Base-by-base conservation (phyloP, 2,329 filamentous ascomycete species). In the Aspergillus fumigatiaffinis region DNA sequence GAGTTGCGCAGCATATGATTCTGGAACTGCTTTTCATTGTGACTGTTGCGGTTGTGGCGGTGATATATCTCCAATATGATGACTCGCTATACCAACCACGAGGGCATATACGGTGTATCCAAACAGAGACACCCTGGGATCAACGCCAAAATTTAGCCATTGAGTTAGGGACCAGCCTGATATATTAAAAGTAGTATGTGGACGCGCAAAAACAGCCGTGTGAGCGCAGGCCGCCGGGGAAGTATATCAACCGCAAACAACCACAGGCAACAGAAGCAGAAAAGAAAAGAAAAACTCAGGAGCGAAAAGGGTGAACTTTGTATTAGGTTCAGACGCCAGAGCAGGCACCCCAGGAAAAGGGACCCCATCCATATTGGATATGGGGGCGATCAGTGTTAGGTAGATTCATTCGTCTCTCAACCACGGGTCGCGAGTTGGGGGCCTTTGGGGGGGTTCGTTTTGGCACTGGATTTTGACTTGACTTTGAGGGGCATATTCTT, bases 11-110 rank as follows among this genome's bases (percentile, higher is more conserved):
- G 53, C 70, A 25, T 41, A 63, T 55, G 50, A 74, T 38, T 25
- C 72, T 69, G 53, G 66, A 25, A 52, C 65, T 63, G 48, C 68
- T 64, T 67, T 66, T 71, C 72, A 75, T 74, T 23, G 53, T 69
- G 61, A 59, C 44, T 23, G 32, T 38, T 28, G 21, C 14, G 35
- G 52, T 59, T 42, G 53, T 20, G 26, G 38, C 21, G n/a, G 23
- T 49, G 20, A 23, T 44, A 12, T 35, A 32, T 47, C 46, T 29
- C 28, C 10, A 38, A 3, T 47, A 47, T 44, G 21, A 20, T 20
- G 41, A 44, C 14, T 38, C 32, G 32, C 32, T 38, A 38, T 38
- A 17, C 14, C 32, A 17, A 38, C 32, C 32, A 38, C 14, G 2
- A 38, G 7, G 6, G 32, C 32, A 7, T 17, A 38, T 35, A 17